Evolutionary conservation across 2,329 filamentous ascomycete species (phyloP).

Genomic region (Paraphoma sp.): DNA sequence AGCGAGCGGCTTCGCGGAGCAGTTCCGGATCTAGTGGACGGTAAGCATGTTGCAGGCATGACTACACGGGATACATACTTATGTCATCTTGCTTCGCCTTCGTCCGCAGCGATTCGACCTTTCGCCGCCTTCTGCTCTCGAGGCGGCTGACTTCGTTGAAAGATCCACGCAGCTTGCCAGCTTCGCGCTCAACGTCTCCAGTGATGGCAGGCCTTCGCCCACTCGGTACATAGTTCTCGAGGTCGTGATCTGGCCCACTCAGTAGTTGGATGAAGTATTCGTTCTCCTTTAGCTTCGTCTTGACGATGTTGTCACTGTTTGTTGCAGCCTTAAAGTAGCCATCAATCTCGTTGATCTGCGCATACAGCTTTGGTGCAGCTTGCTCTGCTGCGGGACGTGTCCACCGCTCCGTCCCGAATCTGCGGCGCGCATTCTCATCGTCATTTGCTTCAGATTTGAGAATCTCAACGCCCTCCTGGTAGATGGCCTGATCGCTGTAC

Average conservation of each 20-base stretch:
- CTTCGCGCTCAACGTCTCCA: slow-evolving; percentile 78
- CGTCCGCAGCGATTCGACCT: slow-evolving; percentile 77
- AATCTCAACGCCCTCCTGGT: slow-evolving; percentile 81
- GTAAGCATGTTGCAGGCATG: slow-evolving; percentile 28
- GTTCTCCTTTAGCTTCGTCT: slow-evolving; percentile 78
- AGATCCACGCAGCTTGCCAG: slow-evolving; percentile 75
- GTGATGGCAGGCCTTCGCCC: slow-evolving; percentile 81
- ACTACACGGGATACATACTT: slow-evolving; percentile 54
- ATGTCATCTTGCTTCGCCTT: slow-evolving; percentile 89
- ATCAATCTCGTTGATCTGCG: slow-evolving; percentile 78
- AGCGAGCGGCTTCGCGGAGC: slow-evolving; percentile 78
- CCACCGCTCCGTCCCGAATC: slow-evolving; percentile 90
- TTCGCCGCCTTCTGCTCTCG: slow-evolving; percentile 79
- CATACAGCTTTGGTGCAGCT: slow-evolving; percentile 76
- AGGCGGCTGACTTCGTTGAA: slow-evolving; percentile 86
- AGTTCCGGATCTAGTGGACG: slow-evolving; percentile 69
- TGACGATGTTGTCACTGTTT: slow-evolving; percentile 72
- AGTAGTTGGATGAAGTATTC: slow-evolving; percentile 78
- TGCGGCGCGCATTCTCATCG: slow-evolving; percentile 75
- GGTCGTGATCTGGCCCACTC: slow-evolving; percentile 76
- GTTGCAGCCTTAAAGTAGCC: slow-evolving; percentile 80
- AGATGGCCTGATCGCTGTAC: slow-evolving; percentile 75
- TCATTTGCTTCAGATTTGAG: slow-evolving; percentile 82
- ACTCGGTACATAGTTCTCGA: slow-evolving; percentile 89
- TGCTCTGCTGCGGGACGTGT: slow-evolving; percentile 70